Evolutionary conservation across 2,329 filamentous ascomycete genomes (phyloP).

Genomic region (Alternaria solani): DNA sequence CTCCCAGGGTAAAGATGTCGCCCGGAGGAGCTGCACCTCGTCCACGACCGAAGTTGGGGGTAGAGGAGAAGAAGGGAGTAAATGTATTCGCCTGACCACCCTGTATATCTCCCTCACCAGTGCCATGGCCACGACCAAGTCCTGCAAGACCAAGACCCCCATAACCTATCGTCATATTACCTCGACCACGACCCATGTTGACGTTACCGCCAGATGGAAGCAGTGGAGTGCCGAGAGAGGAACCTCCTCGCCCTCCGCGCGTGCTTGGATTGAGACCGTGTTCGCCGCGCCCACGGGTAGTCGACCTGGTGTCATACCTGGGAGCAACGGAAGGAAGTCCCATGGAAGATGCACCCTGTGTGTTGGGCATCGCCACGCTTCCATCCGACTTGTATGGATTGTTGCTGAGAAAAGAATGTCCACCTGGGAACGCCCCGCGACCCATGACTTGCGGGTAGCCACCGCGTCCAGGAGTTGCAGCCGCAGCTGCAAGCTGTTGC

Average conservation of each 20-base stretch:
- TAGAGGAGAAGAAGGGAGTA: background rate
- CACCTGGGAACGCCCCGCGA: background rate
- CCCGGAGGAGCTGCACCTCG: background rate
- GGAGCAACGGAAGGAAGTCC: background rate
- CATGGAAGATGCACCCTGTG: background rate
- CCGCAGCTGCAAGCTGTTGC: background rate
- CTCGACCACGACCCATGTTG: background rate
- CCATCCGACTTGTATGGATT: background rate
- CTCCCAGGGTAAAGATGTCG: background rate
- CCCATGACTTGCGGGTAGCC: background rate
- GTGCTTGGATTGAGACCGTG: background rate
- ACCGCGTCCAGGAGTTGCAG: background rate
- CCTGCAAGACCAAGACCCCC: background rate
- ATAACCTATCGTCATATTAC: background rate
- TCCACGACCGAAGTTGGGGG: background rate
- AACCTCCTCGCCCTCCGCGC: conserved; percentile 1
- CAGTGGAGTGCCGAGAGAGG: background rate
- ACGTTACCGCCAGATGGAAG: background rate
- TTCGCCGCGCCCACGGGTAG: conserved; percentile 5
- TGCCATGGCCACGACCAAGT: conserved; percentile 3
- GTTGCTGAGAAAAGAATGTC: background rate
- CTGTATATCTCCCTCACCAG: background rate
- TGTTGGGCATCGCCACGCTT: background rate
- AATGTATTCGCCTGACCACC: background rate
- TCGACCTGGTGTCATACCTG: conserved; percentile 13